A percentile compares a stretch with the other conserved stretches of the same genome.
Evolutionary conservation across 192 early-diverging fungal genomes (phyloP).

Genomic region (Phlyctochytrium bullatum): DNA sequence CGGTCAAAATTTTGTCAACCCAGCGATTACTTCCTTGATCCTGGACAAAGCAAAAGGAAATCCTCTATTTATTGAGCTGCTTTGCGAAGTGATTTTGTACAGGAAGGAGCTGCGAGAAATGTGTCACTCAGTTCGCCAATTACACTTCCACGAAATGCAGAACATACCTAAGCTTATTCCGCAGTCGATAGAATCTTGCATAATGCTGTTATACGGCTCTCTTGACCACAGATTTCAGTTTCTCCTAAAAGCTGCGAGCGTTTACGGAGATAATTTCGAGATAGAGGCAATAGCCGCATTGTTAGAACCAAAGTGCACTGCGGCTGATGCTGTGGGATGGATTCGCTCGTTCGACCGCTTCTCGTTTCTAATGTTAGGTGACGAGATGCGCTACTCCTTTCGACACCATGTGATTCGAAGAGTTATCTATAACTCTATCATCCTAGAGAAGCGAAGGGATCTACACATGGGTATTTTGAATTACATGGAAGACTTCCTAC

Average conservation of each 20-base stretch:
- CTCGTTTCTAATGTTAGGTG: neutral
- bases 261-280: neutral
- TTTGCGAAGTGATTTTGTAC: neutral
- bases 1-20: too few relatives aligned
- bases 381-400: neutral
- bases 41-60: neutral
- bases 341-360: neutral
- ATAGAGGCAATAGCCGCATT: neutral
- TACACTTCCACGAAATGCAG: neutral
- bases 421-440: neutral
- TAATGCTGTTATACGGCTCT: neutral
- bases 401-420: neutral
- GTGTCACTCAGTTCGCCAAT: neutral
- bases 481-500: neutral
- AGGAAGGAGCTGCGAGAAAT: neutral
- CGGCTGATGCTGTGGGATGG: neutral
- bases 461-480: neutral
- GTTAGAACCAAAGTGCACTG: neutral
- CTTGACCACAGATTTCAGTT: neutral
- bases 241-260: neutral
- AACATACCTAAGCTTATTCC: neutral
- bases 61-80: neutral
- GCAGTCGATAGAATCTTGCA: neutral
- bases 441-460: neutral
- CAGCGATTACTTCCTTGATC: too few relatives aligned